Evolutionary conservation across 805 yeast species (phyloP), one percentile per base, ranked within the genome.

Genomic region (Brettanomyces anomalus): DNA sequence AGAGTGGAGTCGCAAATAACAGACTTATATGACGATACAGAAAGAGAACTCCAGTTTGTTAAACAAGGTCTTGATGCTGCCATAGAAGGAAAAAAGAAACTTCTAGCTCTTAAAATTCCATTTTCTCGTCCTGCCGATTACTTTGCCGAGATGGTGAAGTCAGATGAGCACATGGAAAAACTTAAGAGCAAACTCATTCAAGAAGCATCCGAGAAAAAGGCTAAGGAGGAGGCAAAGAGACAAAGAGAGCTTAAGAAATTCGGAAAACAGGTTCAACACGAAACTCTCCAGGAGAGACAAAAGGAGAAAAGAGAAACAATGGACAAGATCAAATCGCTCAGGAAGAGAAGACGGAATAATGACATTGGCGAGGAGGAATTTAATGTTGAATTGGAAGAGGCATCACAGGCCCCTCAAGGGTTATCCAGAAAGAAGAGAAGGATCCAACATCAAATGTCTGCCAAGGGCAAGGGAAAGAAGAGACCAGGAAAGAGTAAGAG

Each of bases 91-190:
- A 80, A 90, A 56, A 61, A 71, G 38, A 74, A 76, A 43, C 68
- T 85, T 35, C 66, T 79, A 44, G 79, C 79, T 56, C 72, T 85
- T 51, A 81, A 81, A 57, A 79, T 90, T 28, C 87, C 96, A 46
- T 93, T 93, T 62, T 72, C 94, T 24, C 78, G 98, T 63, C 99
- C 99, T 32, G 68, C 77, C 56, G 98, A 93, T 61, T 93, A 86
- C 64, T 93, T 93, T 67, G 99, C 98, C 16, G 98, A 93, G 66
- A 93, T 93, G 98, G 85, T 88, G 46, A 93, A 93, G 69, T 81
- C 89, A 43, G 98, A 93, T 64, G 96, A 87, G 62, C 99, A 93
- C 65, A 93, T 93, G 98, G 96, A 87, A 58, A 85, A 79, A 65
- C 74, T 93, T 58, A 88, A 86, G 71, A 67, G 71, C 56, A 87